Percentiles rank a stretch among this genome's conserved stretches.
Conservation (phyloP, 176 grass and related monocot species). For the Chloris gayana region DNA sequence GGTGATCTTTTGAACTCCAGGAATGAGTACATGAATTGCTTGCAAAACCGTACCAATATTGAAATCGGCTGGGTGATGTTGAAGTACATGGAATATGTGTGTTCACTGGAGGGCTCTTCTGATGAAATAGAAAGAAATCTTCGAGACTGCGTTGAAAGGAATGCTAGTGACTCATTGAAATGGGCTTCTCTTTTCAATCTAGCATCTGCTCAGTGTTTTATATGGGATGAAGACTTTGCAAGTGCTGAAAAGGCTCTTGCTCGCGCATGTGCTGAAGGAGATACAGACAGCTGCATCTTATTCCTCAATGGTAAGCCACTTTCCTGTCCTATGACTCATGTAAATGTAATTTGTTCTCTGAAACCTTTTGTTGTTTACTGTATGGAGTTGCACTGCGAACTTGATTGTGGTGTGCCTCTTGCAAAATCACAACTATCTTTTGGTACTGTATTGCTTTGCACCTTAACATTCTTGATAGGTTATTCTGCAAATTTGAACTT, state of each 20-base stretch:
- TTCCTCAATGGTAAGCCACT: slow-evolving; percentile 67
- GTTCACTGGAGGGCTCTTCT: slow-evolving; percentile 52
- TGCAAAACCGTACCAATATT: slow-evolving; percentile 52
- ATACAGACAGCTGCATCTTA: slow-evolving; percentile 77
- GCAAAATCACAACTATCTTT: background rate
- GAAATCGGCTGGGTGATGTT: slow-evolving; percentile 86
- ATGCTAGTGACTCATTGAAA: slow-evolving; percentile 48
- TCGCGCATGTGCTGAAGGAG: slow-evolving; percentile 64
- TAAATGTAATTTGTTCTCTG: background rate
- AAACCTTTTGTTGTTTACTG: background rate
- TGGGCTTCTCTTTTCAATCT: slow-evolving; percentile 79
- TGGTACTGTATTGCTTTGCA: background rate
- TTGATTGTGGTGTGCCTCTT: slow-evolving; percentile 12
- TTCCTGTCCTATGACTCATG: slow-evolving; percentile 15
- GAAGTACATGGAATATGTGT: slow-evolving; percentile 81
- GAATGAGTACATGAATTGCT: slow-evolving; percentile 75
- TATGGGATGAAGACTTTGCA: slow-evolving; percentile 67
- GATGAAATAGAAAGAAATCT: slow-evolving; percentile 68
- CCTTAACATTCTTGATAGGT: background rate
- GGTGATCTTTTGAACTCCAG: slow-evolving; percentile 61
- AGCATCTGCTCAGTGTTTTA: slow-evolving; percentile 71
- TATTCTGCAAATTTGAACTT: background rate
- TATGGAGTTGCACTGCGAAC: background rate
- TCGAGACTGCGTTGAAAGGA: slow-evolving; percentile 51
- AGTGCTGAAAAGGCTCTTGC: slow-evolving; percentile 71